Evolutionary conservation across 148 eudicot species (phyloP), one percentile per base, ranked within the genome.

Genomic region (Camellia granthamiana): DNA sequence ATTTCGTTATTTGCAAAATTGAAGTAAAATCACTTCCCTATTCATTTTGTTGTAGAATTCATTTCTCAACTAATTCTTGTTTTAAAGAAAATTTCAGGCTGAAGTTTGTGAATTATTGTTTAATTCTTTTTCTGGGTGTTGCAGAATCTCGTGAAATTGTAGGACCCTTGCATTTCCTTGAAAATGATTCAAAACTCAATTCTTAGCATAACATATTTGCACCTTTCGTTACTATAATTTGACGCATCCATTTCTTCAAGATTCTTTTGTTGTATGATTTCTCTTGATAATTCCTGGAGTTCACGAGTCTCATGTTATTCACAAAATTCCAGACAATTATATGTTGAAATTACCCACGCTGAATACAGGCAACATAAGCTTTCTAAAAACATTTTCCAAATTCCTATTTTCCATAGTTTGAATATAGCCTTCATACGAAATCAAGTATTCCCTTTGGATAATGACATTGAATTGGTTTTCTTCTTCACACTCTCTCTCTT

Each of bases 281-380:
- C 70, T 77, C 61, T 64, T 77, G 52, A 63, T 71, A 55, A 61
- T 49, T 82, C 56, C 23, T 38, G 43, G 3, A 10, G 74, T 55
- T 83, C 38, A 43, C 38, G 13, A 58, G 12, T 58, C 23, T 72
- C 7, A 21, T 15, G 23, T 54, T 41, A 56, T 41, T 56, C 64
- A 41, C 19, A 16, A 21, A 74, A 30, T 58, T 74, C 23, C 16
- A 10, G 11, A 42, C n/a, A 18, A 11, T 59, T 56, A 15, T 41
- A 23, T 47, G 9, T 60, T 69, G 15, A 58, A 30, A 9, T 65
- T 65, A 82, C 16, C 21, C 23, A 10, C 30, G 18, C 5, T 52
- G 1, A 30, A 66, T 56, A 10, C 30, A 52, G 38, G n/a, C 41
- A 19, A 5, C 56, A 71, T 19, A 30, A 73, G 44, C 12, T 74